Evolutionary conservation across 169 alveolate genomes (phyloP).

Genomic region (Plasmodium cynomolgi): DNA sequence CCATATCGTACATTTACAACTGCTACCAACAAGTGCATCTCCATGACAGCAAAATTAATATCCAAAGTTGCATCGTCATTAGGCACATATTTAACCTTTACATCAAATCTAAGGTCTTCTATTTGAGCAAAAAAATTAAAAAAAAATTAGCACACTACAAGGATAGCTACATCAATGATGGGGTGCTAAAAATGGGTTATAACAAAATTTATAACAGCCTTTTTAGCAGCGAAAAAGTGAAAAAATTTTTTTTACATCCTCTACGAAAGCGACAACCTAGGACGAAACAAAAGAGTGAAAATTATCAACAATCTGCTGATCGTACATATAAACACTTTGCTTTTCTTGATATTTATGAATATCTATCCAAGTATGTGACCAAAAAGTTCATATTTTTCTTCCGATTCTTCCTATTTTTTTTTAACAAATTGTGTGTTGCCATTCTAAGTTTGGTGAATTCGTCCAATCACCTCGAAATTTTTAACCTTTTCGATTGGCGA

Average conservation of each 20-base stretch:
- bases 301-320: conserved; percentile 33
- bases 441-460: conserved; percentile 19
- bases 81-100: conserved; percentile 48
- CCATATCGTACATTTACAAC: conserved; percentile 66
- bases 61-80: conserved; percentile 50
- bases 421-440: conserved; percentile 60
- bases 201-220: conserved; percentile 20
- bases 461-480: conserved; percentile 51
- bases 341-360: conserved; percentile 53
- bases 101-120: conserved; percentile 40
- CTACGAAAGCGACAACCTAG: neutral
- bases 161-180: conserved; percentile 17
- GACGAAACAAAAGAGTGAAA: conserved; percentile 1
- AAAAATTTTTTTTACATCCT: conserved; percentile 29
- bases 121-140: conserved; percentile 68
- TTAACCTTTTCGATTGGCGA: conserved; percentile 27
- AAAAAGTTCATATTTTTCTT: conserved; percentile 44
- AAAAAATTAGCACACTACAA: conserved; percentile 29
- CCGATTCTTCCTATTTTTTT: conserved; percentile 24
- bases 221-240: conserved; percentile 16
- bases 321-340: conserved; percentile 60
- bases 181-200: conserved; percentile 31
- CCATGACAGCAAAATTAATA: conserved; percentile 39
- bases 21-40: conserved; percentile 67
- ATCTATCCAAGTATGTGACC: conserved; percentile 56